Conservation (phyloP, 2,329 filamentous ascomycete genomes). For the Apiospora rasikravindrae region DNA sequence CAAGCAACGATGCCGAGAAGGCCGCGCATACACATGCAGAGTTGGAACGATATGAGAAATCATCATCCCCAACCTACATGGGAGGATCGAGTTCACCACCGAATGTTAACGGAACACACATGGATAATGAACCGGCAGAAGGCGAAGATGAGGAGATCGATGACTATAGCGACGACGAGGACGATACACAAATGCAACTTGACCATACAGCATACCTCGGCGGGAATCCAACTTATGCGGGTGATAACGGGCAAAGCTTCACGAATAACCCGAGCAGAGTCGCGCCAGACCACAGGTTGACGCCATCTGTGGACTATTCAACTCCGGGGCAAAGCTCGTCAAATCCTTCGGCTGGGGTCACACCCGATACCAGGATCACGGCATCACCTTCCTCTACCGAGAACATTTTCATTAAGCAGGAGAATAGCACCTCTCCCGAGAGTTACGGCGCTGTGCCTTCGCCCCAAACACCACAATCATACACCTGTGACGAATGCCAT, state of each 20-base stretch:
- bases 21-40: conserved; percentile 40
- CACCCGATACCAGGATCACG: conserved; percentile 39
- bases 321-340: conserved; percentile 21
- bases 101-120: not conserved
- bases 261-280: conserved; percentile 25
- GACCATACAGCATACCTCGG: conserved; percentile 25
- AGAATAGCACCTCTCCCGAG: conserved; percentile 35
- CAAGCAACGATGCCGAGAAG: conserved; percentile 39
- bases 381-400: conserved; percentile 38
- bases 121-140: not conserved
- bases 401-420: conserved; percentile 29
- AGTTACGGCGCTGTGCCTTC: conserved; percentile 29
- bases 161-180: conserved; percentile 33
- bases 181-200: not conserved
- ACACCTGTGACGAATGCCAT: conserved; percentile 48
- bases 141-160: not conserved
- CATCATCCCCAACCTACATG: conserved; percentile 32
- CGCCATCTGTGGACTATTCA: conserved; percentile 20
- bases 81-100: not conserved
- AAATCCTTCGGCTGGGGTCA: conserved; percentile 37
- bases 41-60: conserved; percentile 35
- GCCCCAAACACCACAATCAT: conserved; percentile 27
- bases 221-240: conserved; percentile 37
- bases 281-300: not conserved
- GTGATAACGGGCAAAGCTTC: conserved; percentile 38